phyloP scores from a whole-genome alignment of 169 alveolate genomes.

The Perkinsus marinus region DNA sequence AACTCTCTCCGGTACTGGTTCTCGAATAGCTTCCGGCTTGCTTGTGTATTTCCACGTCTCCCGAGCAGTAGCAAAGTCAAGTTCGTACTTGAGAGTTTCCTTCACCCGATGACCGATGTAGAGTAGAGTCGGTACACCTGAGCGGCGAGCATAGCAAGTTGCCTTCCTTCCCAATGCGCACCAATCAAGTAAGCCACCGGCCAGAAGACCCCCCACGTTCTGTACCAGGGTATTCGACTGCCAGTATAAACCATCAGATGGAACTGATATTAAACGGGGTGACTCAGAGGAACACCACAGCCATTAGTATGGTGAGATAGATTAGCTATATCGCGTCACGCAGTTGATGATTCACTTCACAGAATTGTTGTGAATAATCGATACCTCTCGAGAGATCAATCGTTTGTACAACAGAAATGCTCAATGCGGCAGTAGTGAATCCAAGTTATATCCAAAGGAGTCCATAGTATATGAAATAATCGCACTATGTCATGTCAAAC shows the following conservation, averaged over 20 bases:
- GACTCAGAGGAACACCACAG: not conserved
- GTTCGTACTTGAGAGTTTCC: not conserved
- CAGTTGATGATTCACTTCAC: too few relatives aligned
- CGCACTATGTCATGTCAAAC: not conserved
- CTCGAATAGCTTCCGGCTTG: not conserved
- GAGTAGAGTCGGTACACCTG: not conserved
- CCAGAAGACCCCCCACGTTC: not conserved
- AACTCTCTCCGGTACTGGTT: not conserved
- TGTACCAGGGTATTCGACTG: not conserved
- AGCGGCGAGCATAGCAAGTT: not conserved
- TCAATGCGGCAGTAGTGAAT: too few relatives aligned
- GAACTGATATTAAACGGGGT: not conserved
- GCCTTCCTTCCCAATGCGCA: not conserved
- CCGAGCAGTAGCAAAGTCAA: not conserved
- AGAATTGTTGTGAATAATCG: too few relatives aligned
- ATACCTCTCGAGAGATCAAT: too few relatives aligned
- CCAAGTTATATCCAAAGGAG: too few relatives aligned
- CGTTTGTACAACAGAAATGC: too few relatives aligned
- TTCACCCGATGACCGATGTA: not conserved
- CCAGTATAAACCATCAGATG: not conserved
- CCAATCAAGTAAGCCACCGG: not conserved
- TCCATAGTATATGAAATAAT: not conserved
- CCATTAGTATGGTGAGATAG: not conserved
- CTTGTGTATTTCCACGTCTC: not conserved
- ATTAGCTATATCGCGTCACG: not conserved